phyloP scores from a whole-genome alignment of 192 early-diverging fungal species.

The Allomyces javanicus region DNA sequence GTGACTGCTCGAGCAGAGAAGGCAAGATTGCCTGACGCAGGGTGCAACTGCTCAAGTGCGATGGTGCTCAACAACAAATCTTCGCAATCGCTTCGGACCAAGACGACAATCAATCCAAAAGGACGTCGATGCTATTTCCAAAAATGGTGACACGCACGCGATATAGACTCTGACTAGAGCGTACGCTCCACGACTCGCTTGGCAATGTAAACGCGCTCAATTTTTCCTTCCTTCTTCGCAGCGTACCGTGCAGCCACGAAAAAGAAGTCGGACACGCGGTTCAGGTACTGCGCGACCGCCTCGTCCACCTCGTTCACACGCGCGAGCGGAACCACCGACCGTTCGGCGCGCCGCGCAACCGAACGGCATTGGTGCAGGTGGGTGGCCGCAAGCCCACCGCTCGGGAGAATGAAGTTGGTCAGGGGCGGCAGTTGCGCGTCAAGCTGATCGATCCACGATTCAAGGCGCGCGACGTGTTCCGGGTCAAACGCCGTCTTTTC shows the following conservation, averaged over 20 bases:
- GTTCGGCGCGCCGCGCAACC: constrained; percentile 5
- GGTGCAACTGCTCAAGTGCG: too few relatives aligned
- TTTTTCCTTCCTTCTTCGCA: constrained; percentile 1
- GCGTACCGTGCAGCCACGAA: constrained; percentile 6
- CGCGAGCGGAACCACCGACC: neutral
- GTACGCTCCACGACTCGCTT: neutral
- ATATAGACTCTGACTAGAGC: neutral
- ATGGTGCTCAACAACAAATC: too few relatives aligned
- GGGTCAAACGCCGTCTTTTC: constrained; percentile 3
- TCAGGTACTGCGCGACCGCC: neutral
- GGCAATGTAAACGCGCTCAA: constrained; percentile 1
- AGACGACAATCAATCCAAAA: too few relatives aligned
- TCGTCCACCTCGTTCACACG: neutral
- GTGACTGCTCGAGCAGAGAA: too few relatives aligned
- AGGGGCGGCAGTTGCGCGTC: constrained; percentile 3
- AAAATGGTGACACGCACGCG: too few relatives aligned
- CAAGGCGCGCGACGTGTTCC: constrained; percentile 1
- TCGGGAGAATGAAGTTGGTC: constrained; percentile 4
- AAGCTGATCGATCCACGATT: constrained; percentile 1
- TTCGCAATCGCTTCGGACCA: too few relatives aligned
- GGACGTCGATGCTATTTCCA: too few relatives aligned
- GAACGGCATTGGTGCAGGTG: constrained; percentile 7
- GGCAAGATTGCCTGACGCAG: too few relatives aligned
- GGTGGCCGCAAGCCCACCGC: constrained; percentile 2
- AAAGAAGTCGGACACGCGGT: constrained; percentile 3